Evolutionary conservation across 192 early-diverging fungal genomes (phyloP).

Genomic region (Coemansia pectinata): DNA sequence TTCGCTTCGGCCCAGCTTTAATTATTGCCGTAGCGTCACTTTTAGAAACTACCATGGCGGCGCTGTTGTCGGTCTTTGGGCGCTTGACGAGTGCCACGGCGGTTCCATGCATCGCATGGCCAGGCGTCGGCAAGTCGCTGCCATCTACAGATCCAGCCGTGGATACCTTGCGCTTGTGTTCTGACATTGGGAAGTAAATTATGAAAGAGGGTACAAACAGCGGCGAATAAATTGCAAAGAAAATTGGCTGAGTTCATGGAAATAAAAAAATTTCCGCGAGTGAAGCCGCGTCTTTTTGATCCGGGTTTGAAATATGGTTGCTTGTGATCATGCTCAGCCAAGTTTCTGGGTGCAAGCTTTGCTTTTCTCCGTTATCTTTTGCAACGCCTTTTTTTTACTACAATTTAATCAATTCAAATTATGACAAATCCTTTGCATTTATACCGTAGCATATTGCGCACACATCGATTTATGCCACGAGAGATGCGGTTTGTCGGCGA

Average conservation of each 20-base stretch:
- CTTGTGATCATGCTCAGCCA: neutral
- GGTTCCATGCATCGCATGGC: constrained; percentile 17
- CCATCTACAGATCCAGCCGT: constrained; percentile 9
- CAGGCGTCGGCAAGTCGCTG: neutral
- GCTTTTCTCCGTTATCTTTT: neutral
- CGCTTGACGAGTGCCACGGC: constrained; percentile 50
- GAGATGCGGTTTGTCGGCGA: constrained; percentile 56
- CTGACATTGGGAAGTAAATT: constrained; percentile 17
- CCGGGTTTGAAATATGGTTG: neutral
- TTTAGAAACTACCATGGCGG: neutral
- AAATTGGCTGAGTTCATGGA: neutral
- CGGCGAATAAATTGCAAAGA: neutral
- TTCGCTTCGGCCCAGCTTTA: constrained; percentile 54
- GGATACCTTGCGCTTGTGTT: constrained; percentile 44
- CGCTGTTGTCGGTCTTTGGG: constrained; percentile 24
- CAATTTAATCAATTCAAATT: neutral
- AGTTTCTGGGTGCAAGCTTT: neutral
- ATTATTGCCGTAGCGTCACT: constrained; percentile 20
- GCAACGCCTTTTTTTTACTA: neutral
- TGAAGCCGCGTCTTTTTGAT: neutral
- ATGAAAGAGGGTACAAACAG: neutral
- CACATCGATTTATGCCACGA: constrained; percentile 41
- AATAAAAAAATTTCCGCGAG: neutral
- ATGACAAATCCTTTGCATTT: constrained; percentile 36
- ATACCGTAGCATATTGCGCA: constrained; percentile 40